Evolutionary conservation across 148 eudicot species (phyloP).

Genomic region (Rhododendron simsii): DNA sequence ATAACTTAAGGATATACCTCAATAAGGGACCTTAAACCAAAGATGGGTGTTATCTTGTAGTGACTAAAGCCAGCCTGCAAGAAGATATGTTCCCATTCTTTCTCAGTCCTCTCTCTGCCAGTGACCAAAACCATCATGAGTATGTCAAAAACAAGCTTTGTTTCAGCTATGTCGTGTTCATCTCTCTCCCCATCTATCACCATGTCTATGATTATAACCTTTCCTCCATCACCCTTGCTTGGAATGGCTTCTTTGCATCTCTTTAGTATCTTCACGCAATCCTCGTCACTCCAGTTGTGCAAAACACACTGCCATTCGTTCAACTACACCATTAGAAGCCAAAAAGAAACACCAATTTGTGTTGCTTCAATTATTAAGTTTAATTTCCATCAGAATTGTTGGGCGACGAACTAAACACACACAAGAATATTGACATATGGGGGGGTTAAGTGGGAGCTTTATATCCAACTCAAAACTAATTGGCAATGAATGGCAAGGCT

Average conservation of each 20-base stretch:
- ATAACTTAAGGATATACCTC: constrained; percentile 9
- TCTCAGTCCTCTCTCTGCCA: constrained; percentile 9
- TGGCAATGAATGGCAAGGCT: no score
- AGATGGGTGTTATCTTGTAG: constrained; percentile 4
- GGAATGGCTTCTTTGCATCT: constrained; percentile 8
- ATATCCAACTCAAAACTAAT: no score
- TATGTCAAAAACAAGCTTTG: constrained; percentile 5
- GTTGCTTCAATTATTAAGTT: neutral
- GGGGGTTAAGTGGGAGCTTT: no score
- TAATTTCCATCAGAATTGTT: no score
- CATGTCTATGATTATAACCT: constrained; percentile 12
- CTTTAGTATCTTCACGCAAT: constrained; percentile 14
- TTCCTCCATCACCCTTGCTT: neutral
- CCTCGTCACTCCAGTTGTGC: constrained; percentile 8
- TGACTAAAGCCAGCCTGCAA: constrained; percentile 8
- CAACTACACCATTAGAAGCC: neutral
- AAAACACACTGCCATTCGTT: constrained; percentile 7
- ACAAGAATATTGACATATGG: no score
- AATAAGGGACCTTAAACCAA: constrained; percentile 12
- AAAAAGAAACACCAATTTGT: neutral
- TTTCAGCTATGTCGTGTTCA: neutral
- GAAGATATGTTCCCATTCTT: constrained; percentile 16
- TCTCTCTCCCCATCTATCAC: constrained; percentile 1
- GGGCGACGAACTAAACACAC: no score
- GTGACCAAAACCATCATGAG: neutral